Evolutionary conservation across 129 eudicot species (phyloP), one percentile per base, ranked within the genome.

Genomic region (Gnaphalium uliginosum): DNA sequence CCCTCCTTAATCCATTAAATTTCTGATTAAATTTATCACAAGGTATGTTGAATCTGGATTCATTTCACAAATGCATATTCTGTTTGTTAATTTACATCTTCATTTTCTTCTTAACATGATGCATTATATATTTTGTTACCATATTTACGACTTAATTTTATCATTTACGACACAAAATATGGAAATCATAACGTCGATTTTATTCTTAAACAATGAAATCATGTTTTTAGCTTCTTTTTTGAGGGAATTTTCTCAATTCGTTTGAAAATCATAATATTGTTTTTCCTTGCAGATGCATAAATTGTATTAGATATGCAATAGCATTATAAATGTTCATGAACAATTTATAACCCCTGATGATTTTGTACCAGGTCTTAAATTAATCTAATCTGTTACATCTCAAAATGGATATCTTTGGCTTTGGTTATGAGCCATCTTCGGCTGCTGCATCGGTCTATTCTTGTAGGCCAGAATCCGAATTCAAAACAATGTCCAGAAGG

Each of bases 401-500:
- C 39, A 37, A 80, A 18, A 80, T 80, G 83, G 83, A 80, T 73
- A 25, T 19, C 24, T 24, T 59, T 37, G 74, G 54, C 39, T 51
- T 41, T 69, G 51, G 74, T 60, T 75, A 80, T 48, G 81, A 86
- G 76, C 66, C 81, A 65, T 69, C 82, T 73, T 75, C 83, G 30
- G 84, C 90, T 61, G 72, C 75, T 15, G 89, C 59, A 59, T 89
- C 86, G 15, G 82, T 41, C 41, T 82, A 83, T 75, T 61, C 89
- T 53, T 76, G 73, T 73, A 92, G 82, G 48, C 65, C 84, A 33
- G 93, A 89, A 79, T 84, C 78, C 30, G 84, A 74, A 72, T 80
- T 84, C 25, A 80, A 68, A 27, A 57, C 74, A 74, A 74, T 83
- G 65, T 76, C 86, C 39, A 89, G 86, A 76, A 84, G 81, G 64